phyloP scores from a whole-genome alignment of 306 rosid genomes.

The Rosa rugosa region DNA sequence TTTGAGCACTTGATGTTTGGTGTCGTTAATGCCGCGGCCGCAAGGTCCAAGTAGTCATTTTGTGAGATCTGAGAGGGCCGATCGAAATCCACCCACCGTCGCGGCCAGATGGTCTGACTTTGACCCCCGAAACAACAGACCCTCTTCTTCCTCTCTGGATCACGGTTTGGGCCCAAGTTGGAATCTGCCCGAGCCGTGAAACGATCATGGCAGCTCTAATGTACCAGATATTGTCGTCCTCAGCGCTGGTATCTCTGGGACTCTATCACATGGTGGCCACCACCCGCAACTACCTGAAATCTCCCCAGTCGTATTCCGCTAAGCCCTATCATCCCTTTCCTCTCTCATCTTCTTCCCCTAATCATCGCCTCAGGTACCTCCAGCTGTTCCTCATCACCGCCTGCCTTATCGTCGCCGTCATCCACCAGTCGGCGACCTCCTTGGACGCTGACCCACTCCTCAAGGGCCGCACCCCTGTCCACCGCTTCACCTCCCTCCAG shows the following conservation, averaged over 20 bases:
- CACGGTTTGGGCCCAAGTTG: no score
- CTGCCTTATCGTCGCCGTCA: constrained; percentile 49
- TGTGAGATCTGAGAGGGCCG: no score
- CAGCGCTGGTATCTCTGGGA: constrained; percentile 52
- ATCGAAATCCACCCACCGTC: no score
- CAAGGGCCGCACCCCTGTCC: constrained; percentile 78
- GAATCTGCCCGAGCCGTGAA: no score
- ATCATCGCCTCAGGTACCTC: constrained; percentile 48
- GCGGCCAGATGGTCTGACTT: no score
- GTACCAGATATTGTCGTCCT: constrained; percentile 53
- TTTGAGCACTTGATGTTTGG: no score
- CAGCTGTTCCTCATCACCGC: constrained; percentile 48
- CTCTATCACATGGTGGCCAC: constrained; percentile 58
- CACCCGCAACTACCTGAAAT: constrained; percentile 55
- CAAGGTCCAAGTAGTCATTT: no score
- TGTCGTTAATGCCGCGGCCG: no score
- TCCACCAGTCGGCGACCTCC: constrained; percentile 56
- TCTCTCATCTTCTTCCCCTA: constrained; percentile 23
- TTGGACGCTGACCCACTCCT: constrained; percentile 65
- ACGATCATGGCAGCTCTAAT: constrained; percentile 35
- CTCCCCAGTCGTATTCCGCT: constrained; percentile 66
- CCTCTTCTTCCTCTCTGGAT: no score
- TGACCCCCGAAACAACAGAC: no score
- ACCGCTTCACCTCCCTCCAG: constrained; percentile 74
- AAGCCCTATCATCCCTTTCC: constrained; percentile 80